These are phyloP conservation scores for Lactarius akahatsu DNA, from an alignment of 768 basidiomycete species.

Conservation along the genomic window DNA sequence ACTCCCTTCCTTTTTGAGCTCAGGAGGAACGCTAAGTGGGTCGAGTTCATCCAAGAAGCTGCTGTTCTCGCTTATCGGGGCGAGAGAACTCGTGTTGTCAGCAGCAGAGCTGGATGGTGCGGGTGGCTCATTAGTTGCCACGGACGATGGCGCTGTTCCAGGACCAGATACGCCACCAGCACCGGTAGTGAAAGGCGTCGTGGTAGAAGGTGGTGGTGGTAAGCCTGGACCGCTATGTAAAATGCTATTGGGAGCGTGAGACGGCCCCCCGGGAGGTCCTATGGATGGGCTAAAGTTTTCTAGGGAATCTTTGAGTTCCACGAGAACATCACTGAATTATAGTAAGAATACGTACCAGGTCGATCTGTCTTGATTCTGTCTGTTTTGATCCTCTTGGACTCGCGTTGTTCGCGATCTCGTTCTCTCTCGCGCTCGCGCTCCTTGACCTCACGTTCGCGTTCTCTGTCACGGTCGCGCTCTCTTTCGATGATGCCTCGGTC, in stretches of 20 bases:
- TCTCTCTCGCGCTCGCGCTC: conserved; percentile 35
- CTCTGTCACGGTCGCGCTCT: conserved; percentile 42
- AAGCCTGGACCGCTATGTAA: conserved; percentile 29
- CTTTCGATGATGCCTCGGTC: conserved; percentile 37
- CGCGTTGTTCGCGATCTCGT: conserved; percentile 30
- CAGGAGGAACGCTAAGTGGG: conserved; percentile 47
- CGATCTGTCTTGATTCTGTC: conserved; percentile 30
- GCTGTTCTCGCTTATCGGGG: conserved; percentile 28
- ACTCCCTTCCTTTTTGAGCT: conserved; percentile 67
- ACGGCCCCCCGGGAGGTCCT: conserved; percentile 23
- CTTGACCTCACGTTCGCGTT: conserved; percentile 32
- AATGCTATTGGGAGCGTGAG: conserved; percentile 22
- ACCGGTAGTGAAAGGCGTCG: conserved; percentile 26
- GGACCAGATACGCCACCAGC: conserved; percentile 24
- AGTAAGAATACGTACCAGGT: conserved; percentile 23
- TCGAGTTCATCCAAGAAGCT: conserved; percentile 52
- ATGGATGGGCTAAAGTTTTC: conserved; percentile 30
- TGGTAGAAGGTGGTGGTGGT: conserved; percentile 29
- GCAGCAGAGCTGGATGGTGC: neutral
- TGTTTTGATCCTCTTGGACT: conserved; percentile 28
- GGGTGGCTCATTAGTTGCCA: conserved; percentile 11
- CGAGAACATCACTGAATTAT: conserved; percentile 10
- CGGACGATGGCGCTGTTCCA: conserved; percentile 23
- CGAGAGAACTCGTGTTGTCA: conserved; percentile 22
- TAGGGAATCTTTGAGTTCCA: conserved; percentile 17